phyloP scores from a whole-genome alignment of 2,329 filamentous ascomycete genomes.

The Aureobasidium sp. region DNA sequence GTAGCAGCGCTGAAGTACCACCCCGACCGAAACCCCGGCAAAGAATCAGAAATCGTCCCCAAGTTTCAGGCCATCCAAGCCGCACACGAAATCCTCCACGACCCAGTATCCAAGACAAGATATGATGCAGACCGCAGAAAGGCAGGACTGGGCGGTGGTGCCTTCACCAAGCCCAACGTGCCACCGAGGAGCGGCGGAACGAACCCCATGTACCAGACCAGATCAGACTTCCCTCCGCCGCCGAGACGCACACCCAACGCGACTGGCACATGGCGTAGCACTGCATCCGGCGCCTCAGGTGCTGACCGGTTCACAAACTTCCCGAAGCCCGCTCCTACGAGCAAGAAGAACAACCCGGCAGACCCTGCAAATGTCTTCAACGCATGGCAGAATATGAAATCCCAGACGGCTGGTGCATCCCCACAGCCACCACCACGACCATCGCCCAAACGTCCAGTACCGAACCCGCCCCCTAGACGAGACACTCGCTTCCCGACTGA shows the following conservation, averaged over 20 bases:
- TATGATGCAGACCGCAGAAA: slow-evolving; percentile 55
- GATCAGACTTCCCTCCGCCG: slow-evolving; percentile 34
- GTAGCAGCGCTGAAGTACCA: slow-evolving; percentile 68
- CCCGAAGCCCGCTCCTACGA: slow-evolving; percentile 20
- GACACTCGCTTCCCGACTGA: slow-evolving; percentile 27
- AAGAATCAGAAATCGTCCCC: slow-evolving; percentile 67
- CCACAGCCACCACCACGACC: slow-evolving; percentile 16
- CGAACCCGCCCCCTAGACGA: slow-evolving; percentile 19
- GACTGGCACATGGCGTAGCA: slow-evolving; percentile 29
- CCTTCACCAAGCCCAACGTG: slow-evolving; percentile 12
- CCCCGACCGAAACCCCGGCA: slow-evolving; percentile 79
- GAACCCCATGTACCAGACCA: slow-evolving; percentile 8
- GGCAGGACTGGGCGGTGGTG: slow-evolving; percentile 27
- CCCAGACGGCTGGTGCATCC: slow-evolving; percentile 16
- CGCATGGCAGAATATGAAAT: slow-evolving; percentile 40
- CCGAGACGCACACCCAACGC: slow-evolving; percentile 28
- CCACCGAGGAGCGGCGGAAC: not conserved
- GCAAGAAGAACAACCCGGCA: slow-evolving; percentile 27
- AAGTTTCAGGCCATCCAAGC: slow-evolving; percentile 83
- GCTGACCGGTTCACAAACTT: slow-evolving; percentile 39
- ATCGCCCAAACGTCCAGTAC: slow-evolving; percentile 18
- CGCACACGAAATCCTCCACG: slow-evolving; percentile 68
- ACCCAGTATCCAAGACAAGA: slow-evolving; percentile 47
- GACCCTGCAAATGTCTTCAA: slow-evolving; percentile 36
- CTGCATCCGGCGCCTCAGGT: slow-evolving; percentile 25